Evolutionary conservation across 805 yeast species (phyloP).

Genomic region (Schwanniomyces vanrijiae): DNA sequence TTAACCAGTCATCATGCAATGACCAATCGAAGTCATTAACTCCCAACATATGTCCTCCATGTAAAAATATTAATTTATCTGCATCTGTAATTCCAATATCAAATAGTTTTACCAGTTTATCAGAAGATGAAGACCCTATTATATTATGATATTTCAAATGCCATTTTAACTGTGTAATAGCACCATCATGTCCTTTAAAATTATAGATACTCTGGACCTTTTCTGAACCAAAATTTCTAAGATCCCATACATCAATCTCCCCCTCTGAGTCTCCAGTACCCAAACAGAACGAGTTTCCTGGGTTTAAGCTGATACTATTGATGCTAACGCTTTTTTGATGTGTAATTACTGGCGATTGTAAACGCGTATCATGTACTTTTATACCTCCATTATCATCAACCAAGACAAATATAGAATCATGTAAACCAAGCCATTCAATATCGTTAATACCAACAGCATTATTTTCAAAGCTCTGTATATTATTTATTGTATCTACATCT

Average conservation of each 20-base stretch:
- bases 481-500: slow-evolving; percentile 7
- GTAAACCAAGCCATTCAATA: slow-evolving; percentile 64
- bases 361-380: slow-evolving; percentile 56
- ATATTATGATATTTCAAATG: slow-evolving; percentile 55
- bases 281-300: slow-evolving; percentile 52
- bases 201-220: slow-evolving; percentile 5
- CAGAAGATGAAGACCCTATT: slow-evolving; percentile 66
- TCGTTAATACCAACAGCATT: slow-evolving; percentile 62
- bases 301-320: slow-evolving; percentile 62
- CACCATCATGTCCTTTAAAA: slow-evolving; percentile 41
- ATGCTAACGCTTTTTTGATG: slow-evolving; percentile 35
- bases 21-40: slow-evolving; percentile 87
- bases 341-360: slow-evolving; percentile 8
- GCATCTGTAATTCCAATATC: slow-evolving; percentile 39
- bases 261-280: slow-evolving; percentile 72
- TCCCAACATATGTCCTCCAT: slow-evolving; percentile 86
- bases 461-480: slow-evolving; percentile 15
- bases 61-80: slow-evolving; percentile 54
- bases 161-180: slow-evolving; percentile 73
- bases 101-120: slow-evolving; percentile 62
- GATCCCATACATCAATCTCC: slow-evolving; percentile 59
- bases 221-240: slow-evolving; percentile 37
- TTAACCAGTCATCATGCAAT: slow-evolving; percentile 63
- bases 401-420: slow-evolving; percentile 58
- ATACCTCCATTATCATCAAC: slow-evolving; percentile 65